phyloP scores from a whole-genome alignment of 148 eudicot genomes.

The Amaranthus palmeri region DNA sequence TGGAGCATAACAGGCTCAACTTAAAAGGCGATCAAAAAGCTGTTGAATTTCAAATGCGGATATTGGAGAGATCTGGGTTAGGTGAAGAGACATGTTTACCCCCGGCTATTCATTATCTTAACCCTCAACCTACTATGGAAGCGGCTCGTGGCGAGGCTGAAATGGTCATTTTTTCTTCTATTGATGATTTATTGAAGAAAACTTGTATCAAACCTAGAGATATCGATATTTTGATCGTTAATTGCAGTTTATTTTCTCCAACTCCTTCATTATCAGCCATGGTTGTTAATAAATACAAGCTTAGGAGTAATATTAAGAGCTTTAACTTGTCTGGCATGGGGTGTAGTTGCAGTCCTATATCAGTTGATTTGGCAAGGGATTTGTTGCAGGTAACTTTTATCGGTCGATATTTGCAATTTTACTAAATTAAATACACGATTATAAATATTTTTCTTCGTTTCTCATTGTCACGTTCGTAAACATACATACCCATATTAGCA shows the following conservation, averaged over 20 bases:
- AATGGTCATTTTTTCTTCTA: slow-evolving; percentile 26
- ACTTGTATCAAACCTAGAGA: slow-evolving; percentile 28
- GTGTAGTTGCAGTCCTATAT: slow-evolving; percentile 44
- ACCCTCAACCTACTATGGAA: slow-evolving; percentile 33
- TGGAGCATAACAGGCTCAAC: slow-evolving; percentile 34
- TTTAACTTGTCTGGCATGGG: slow-evolving; percentile 54
- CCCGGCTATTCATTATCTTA: slow-evolving; percentile 32
- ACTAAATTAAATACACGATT: too few species aligned
- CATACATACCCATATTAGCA: too few species aligned
- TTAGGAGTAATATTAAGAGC: slow-evolving; percentile 34
- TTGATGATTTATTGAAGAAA: slow-evolving; percentile 29
- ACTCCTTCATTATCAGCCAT: slow-evolving; percentile 43
- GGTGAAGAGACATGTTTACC: slow-evolving; percentile 44
- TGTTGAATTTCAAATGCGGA: slow-evolving; percentile 31
- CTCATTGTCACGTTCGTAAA: too few species aligned
- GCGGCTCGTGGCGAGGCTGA: slow-evolving; percentile 33
- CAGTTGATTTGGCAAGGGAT: slow-evolving; percentile 30
- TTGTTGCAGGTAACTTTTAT: neutral
- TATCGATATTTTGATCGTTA: slow-evolving; percentile 34
- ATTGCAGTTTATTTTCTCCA: slow-evolving; percentile 47
- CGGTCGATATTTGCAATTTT: too few species aligned
- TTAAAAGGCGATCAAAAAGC: slow-evolving; percentile 25
- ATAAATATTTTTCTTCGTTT: too few species aligned
- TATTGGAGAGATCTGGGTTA: slow-evolving; percentile 41
- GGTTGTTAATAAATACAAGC: slow-evolving; percentile 34